These are phyloP conservation scores for Cichorium intybus DNA, from an alignment of 140 eudicot species.

Conservation along the genomic window DNA sequence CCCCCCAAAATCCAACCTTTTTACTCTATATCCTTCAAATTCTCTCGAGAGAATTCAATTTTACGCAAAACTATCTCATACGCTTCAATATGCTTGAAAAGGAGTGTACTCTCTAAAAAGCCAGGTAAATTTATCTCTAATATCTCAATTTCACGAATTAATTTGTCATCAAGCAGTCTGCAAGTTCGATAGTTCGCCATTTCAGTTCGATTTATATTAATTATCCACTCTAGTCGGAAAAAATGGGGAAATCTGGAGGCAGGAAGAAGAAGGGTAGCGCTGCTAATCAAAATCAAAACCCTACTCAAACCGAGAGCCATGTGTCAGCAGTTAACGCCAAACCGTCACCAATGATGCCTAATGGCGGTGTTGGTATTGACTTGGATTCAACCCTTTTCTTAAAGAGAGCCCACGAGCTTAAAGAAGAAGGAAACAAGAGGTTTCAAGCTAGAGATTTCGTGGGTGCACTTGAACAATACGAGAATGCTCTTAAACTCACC, in stretches of 20 bases:
- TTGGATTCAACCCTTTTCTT: slow-evolving; percentile 66
- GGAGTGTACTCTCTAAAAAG: background rate
- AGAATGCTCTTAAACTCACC: slow-evolving; percentile 77
- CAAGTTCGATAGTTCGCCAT: background rate
- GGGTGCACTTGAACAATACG: slow-evolving; percentile 87
- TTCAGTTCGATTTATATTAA: slow-evolving; percentile 22
- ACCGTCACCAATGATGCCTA: slow-evolving; percentile 36
- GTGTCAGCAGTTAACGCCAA: slow-evolving; percentile 28
- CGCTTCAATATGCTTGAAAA: slow-evolving; percentile 21
- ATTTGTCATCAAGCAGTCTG: slow-evolving; percentile 2
- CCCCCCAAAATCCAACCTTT: slow-evolving; percentile 23
- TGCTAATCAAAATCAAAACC: slow-evolving; percentile 37
- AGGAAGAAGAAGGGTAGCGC: slow-evolving; percentile 69
- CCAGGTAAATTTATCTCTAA: slow-evolving; percentile 21
- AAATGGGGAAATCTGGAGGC: slow-evolving; percentile 97
- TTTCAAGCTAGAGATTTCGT: slow-evolving; percentile 83
- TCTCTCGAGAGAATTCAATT: background rate
- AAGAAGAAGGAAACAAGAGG: slow-evolving; percentile 83
- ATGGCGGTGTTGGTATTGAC: slow-evolving; percentile 49
- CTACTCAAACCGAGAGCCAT: slow-evolving; percentile 31
- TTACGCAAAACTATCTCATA: slow-evolving; percentile 5
- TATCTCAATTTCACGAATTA: background rate
- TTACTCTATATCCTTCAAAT: background rate
- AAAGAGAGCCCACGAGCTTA: slow-evolving; percentile 91
- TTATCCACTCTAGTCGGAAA: slow-evolving; percentile 14